Evolutionary conservation across 2,329 filamentous ascomycete genomes (phyloP).

Genomic region (Tolypocladium album): DNA sequence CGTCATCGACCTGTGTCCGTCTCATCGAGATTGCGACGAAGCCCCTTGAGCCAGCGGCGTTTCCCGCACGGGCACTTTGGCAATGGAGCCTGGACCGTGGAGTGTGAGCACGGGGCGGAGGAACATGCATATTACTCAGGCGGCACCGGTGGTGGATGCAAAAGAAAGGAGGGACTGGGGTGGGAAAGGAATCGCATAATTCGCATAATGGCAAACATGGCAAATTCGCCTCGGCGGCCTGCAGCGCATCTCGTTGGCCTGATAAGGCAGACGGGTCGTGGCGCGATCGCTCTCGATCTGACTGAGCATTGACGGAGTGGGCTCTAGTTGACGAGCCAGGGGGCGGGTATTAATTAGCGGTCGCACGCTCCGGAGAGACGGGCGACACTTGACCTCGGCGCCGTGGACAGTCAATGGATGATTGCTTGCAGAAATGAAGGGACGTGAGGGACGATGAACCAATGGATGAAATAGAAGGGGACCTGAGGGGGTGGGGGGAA

Average conservation of each 20-base stretch:
- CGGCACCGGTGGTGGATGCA: not conserved
- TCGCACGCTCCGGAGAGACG: not conserved
- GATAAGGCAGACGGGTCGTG: not conserved
- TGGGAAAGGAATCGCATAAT: not conserved
- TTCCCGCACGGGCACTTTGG: not conserved
- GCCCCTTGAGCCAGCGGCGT: not conserved
- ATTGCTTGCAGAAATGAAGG: not conserved
- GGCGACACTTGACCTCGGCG: not conserved
- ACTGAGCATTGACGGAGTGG: not conserved
- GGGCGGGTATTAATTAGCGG: not conserved
- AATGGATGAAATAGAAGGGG: not conserved
- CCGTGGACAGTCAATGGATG: not conserved
- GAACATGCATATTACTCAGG: not conserved
- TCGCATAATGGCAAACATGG: not conserved
- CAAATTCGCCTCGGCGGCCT: not conserved
- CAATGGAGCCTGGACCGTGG: not conserved
- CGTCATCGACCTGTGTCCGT: slow-evolving; percentile 2
- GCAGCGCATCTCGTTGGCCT: not conserved
- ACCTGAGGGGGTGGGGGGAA: not conserved
- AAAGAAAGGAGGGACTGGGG: not conserved
- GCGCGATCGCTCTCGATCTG: not conserved
- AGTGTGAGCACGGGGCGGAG: not conserved
- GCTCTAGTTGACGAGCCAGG: not conserved
- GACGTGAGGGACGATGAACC: not conserved
- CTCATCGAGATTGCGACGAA: slow-evolving; percentile 1